phyloP scores from a whole-genome alignment of 2,329 filamentous ascomycete genomes.

The Neospermospora avenae region DNA sequence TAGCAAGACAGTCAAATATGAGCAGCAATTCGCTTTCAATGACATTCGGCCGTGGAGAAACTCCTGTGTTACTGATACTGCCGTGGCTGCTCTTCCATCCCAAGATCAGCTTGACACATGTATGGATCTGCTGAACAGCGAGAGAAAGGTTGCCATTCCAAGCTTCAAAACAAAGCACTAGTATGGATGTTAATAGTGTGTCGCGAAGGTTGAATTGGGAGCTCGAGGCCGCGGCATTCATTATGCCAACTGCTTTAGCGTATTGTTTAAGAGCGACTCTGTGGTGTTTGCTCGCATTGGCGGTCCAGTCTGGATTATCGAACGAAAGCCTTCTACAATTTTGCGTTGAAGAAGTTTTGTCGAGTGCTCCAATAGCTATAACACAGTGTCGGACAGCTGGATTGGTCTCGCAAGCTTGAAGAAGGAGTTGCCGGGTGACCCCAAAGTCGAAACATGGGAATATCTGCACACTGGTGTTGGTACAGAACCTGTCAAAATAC shows the following conservation, averaged over 20 bases:
- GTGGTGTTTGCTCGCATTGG: slow-evolving; percentile 13
- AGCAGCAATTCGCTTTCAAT: slow-evolving; percentile 12
- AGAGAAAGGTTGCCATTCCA: slow-evolving; percentile 39
- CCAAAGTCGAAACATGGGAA: slow-evolving; percentile 14
- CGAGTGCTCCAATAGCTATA: slow-evolving; percentile 24
- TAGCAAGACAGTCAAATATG: slow-evolving; percentile 13
- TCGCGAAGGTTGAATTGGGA: slow-evolving; percentile 3
- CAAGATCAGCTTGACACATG: slow-evolving; percentile 29
- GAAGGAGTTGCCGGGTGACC: slow-evolving; percentile 12
- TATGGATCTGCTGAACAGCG: slow-evolving; percentile 22
- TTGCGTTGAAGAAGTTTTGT: slow-evolving; percentile 12
- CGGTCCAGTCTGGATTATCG: neutral
- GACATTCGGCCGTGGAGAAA: neutral
- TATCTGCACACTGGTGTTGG: slow-evolving; percentile 17
- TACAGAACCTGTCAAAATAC: slow-evolving; percentile 20
- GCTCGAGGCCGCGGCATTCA: slow-evolving; percentile 6
- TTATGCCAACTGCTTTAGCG: slow-evolving; percentile 14
- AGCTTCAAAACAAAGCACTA: slow-evolving; percentile 57
- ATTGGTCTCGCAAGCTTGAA: slow-evolving; percentile 17
- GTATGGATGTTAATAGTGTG: slow-evolving; percentile 7
- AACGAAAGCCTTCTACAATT: neutral
- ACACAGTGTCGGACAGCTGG: slow-evolving; percentile 21
- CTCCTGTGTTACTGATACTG: neutral
- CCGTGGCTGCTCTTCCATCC: slow-evolving; percentile 12
- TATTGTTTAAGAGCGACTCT: slow-evolving; percentile 18